Conservation (phyloP, 2,329 filamentous ascomycete genomes). For the Coniosporium tulheliwenetii region DNA sequence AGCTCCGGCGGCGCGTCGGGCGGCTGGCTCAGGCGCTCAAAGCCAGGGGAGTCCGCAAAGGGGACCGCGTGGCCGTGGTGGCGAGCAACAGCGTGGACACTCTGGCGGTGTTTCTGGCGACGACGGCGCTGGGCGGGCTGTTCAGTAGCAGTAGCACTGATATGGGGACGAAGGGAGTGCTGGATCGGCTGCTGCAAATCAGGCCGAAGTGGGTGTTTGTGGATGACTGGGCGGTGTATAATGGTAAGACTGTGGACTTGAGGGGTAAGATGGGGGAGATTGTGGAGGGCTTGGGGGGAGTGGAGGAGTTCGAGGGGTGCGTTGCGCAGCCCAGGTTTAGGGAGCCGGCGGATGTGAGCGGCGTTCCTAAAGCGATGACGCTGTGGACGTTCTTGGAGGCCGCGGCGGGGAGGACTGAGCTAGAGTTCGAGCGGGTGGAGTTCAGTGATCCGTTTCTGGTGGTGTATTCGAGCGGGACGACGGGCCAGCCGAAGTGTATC, state of each 20-base stretch:
- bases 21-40: conserved; percentile 50
- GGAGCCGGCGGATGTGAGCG: conserved; percentile 41
- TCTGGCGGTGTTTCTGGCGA: conserved; percentile 53
- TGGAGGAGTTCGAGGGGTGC: conserved; percentile 45
- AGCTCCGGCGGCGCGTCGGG: conserved; percentile 45
- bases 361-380: conserved; percentile 32
- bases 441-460: conserved; percentile 67
- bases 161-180: conserved; percentile 64
- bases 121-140: conserved; percentile 53
- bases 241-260: conserved; percentile 59
- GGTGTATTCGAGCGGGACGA: conserved; percentile 67
- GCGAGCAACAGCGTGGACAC: conserved; percentile 64
- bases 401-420: conserved; percentile 19
- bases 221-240: conserved; percentile 67
- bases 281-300: conserved; percentile 43
- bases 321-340: conserved; percentile 53
- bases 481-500: conserved; percentile 72
- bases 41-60: conserved; percentile 47
- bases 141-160: conserved; percentile 69
- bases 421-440: conserved; percentile 42
- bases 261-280: conserved; percentile 56
- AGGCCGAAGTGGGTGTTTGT: conserved; percentile 69
- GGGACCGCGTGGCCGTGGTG: conserved; percentile 62
- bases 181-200: conserved; percentile 62
- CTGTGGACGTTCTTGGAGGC: conserved; percentile 25